Percentiles rank a stretch among this genome's conserved stretches.
phyloP scores from a whole-genome alignment of 2,329 filamentous ascomycete species.

The Fusarium protoensiforme region DNA sequence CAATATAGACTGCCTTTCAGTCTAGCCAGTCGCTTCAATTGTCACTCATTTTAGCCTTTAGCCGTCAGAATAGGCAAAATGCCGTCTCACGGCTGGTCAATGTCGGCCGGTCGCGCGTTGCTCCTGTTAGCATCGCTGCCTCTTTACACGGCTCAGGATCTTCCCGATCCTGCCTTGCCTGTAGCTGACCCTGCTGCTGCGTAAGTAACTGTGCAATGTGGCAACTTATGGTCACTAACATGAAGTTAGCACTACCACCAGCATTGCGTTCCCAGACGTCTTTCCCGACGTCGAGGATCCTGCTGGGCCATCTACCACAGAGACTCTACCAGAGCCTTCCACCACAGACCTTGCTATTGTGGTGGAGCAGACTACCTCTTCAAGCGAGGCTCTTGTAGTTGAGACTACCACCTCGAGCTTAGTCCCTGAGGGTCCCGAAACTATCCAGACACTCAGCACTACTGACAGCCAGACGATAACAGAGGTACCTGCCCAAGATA shows the following conservation, averaged over 20 bases:
- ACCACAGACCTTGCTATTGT: background rate
- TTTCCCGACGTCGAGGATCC: background rate
- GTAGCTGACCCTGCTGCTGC: background rate
- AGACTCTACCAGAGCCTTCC: background rate
- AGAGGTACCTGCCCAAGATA: background rate
- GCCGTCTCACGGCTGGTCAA: constrained; percentile 15
- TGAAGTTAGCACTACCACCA: background rate
- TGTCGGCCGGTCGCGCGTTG: constrained; percentile 4
- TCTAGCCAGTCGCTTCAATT: constrained; percentile 6
- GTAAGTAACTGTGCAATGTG: background rate
- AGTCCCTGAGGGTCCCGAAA: background rate
- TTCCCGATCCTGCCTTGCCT: background rate
- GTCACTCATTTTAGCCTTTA: background rate
- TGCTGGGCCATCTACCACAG: background rate
- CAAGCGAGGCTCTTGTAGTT: background rate
- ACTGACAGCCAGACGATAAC: background rate
- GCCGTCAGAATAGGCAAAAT: background rate
- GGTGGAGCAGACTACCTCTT: background rate
- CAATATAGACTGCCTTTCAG: background rate
- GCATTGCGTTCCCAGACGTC: background rate
- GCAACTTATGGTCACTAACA: background rate
- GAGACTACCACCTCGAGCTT: background rate
- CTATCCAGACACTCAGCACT: background rate
- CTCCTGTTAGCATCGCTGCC: constrained; percentile 26
- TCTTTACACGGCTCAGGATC: constrained; percentile 17